phyloP scores from a whole-genome alignment of 768 basidiomycete genomes.

The Termitomyces eurrhizus region DNA sequence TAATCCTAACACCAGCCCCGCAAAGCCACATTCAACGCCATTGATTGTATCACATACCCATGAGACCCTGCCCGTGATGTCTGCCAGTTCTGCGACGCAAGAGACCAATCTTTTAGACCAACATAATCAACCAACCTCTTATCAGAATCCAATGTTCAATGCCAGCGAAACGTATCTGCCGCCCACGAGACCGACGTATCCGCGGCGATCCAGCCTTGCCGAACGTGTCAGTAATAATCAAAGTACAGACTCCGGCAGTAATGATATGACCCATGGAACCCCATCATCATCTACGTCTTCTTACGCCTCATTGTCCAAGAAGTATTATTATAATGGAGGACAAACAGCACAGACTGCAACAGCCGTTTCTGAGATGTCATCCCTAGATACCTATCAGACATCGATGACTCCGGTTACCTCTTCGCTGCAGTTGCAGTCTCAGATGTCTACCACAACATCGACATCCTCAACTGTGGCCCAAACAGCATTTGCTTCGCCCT shows the following conservation, averaged over 20 bases:
- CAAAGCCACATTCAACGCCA: conserved; percentile 33
- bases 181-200: conserved; percentile 15
- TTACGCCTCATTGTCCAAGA: conserved; percentile 9
- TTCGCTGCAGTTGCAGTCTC: neutral
- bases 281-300: conserved; percentile 4
- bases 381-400: conserved; percentile 8
- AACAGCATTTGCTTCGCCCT: conserved; percentile 16
- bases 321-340: conserved; percentile 9
- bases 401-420: neutral
- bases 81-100: conserved; percentile 26
- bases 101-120: conserved; percentile 26
- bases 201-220: conserved; percentile 35
- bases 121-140: conserved; percentile 2
- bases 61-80: conserved; percentile 30
- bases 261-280: conserved; percentile 13
- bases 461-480: conserved; percentile 18
- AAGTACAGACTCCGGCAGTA: conserved; percentile 15
- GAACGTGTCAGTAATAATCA: conserved; percentile 29
- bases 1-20: conserved; percentile 18
- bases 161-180: conserved; percentile 6
- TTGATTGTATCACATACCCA: conserved; percentile 36
- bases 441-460: conserved; percentile 10
- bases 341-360: conserved; percentile 19
- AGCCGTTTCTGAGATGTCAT: conserved; percentile 14
- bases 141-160: conserved; percentile 4